Evolutionary conservation across 371 early-diverging fungal genomes (phyloP), one percentile per base, ranked within the genome.

Genomic region (Circinella minor): DNA sequence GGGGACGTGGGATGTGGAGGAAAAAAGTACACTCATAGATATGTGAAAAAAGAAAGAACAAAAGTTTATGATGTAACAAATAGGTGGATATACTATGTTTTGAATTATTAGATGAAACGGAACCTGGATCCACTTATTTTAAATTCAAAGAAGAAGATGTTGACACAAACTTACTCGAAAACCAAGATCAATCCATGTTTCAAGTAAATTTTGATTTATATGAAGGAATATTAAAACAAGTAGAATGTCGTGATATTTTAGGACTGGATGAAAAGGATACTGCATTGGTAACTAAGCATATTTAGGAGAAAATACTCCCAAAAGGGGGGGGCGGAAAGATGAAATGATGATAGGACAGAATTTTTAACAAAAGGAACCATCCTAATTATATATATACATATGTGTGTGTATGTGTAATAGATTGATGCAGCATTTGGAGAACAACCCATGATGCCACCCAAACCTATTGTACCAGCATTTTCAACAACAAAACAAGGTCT

Each of bases 81-180:
- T 47, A 61, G 36, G 11, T 43, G 39, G 9, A 36, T 27, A 11
- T 55, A 18, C 46, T 9, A 34, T 65, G 17, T 1, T 9, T 51
- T 17, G 14, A 13, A 51, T 51, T 14, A 36, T 20, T 60, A 78
- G 77, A 80, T 34, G 74, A 77, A 7, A 65, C 63, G 6, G 65
- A 37, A 20, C n/a, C 72, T 18, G 76, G 73, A 7, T 57, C 81
- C 8, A 70, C 79, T 2, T 79, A 81, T 64, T 84, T 84, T 74
- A 80, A 79, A 36, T 84, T 84, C 39, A 84, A 82, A 64, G 81
- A 81, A 36, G 85, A 84, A 43, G 73, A 79, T 18, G 39, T 47
- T 8, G 72, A 71, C 5, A 60, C 55, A 14, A 72, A 51, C 38
- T 37, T 54, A 1, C 64, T 72, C 36, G 63, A 74, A 54, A 64